Conservation (phyloP, 2,329 filamentous ascomycete species). For the Pestalotiopsis sp. region DNA sequence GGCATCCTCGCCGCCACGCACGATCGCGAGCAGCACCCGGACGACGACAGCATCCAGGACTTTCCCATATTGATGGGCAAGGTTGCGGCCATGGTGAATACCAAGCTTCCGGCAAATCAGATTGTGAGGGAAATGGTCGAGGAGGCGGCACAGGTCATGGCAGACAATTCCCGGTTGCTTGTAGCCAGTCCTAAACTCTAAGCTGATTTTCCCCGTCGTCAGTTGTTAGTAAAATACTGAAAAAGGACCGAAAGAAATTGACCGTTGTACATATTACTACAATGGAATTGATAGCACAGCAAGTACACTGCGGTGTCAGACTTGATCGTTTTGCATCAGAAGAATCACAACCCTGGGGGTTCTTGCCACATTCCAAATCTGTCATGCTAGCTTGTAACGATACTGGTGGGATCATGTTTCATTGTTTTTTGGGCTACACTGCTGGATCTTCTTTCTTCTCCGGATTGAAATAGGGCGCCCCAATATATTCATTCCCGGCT, state of each 20-base stretch:
- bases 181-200: not conserved
- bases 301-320: no score
- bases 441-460: not conserved
- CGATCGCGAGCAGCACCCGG: slow-evolving; percentile 24
- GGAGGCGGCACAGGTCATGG: not conserved
- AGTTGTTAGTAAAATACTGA: no score
- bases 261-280: no score
- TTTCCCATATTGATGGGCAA: not conserved
- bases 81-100: not conserved
- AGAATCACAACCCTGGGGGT: not conserved
- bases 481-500: not conserved
- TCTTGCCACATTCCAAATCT: not conserved
- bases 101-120: not conserved
- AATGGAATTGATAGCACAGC: no score
- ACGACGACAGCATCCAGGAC: not conserved
- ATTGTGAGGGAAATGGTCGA: not conserved
- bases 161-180: not conserved
- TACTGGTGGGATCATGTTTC: not conserved
- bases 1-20: slow-evolving; percentile 48
- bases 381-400: not conserved
- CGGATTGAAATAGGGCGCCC: not conserved
- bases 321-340: no score
- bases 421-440: not conserved
- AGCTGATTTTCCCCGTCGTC: not conserved
- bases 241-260: no score